Evolutionary conservation across 129 eudicot genomes (phyloP), one percentile per base, ranked within the genome.

Genomic region (Helichrysum umbraculigerum): DNA sequence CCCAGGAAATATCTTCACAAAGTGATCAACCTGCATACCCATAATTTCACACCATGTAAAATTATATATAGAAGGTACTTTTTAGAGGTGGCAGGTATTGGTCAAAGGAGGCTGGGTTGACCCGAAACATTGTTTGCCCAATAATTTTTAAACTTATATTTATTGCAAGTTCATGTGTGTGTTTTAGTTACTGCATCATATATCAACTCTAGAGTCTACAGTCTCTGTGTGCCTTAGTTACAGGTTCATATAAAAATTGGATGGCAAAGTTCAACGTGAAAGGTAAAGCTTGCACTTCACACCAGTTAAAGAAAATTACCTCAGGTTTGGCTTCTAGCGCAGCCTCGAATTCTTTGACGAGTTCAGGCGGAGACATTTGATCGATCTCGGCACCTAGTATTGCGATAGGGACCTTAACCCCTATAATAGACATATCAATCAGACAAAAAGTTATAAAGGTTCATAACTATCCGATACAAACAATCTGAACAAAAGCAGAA

Each of bases 351-450:
- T 84, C 83, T 72, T 92, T 92, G 79, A 92, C 16, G 7, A 89
- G 79, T 72, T 83, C 89, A 16, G 96, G 98, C 52, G 98, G 98
- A 74, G 86, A 87, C 8, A 16, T n/a, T 0, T 70, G 61, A 83
- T 92, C 98, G 35, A 63, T 68, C 84, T 90, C 96, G 62, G 95
- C 95, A 68, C 96, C 92, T 34, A 90, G 87, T 29, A 90, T 44
- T 11, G 86, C 81, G 15, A 83, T 73, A 16, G 98, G 95, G 44
- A 85, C 88, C 84, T 92, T 86, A 47, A 92, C 95, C 19, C 79
- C 98, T 92, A 90, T 52, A 80, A 73, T 68, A 20, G 60, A 50
- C 66, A 71, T 20, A 65, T 33, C 32, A 34, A 50, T 47, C n/a
- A 63, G 51, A 10, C 1, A 71, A 71, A 59, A 14, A 47, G 4